phyloP scores from a whole-genome alignment of 148 eudicot species.

The Rhododendron kiyosumense region DNA sequence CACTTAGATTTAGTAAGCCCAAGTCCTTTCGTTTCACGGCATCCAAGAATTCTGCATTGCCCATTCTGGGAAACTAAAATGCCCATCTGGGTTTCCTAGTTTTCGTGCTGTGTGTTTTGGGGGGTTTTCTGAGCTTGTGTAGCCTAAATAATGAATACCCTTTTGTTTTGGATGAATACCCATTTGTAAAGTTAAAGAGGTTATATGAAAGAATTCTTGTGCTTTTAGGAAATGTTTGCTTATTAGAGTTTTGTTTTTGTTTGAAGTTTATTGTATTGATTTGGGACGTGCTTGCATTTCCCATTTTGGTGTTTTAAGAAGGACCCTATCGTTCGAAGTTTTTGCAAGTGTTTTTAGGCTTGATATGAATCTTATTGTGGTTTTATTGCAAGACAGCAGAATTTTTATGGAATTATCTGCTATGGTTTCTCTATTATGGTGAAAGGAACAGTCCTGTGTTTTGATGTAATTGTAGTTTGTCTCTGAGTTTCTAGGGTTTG shows the following conservation, averaged over 20 bases:
- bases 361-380: neutral
- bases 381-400: neutral
- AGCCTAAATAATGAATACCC: neutral
- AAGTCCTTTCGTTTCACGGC: too few species aligned
- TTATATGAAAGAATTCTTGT: neutral
- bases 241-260: neutral
- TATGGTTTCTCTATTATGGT: neutral
- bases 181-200: neutral
- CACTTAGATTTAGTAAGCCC: too few species aligned
- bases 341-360: neutral
- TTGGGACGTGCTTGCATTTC: neutral
- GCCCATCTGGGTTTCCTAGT: neutral
- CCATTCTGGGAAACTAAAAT: neutral
- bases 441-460: neutral
- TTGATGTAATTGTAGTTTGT: neutral
- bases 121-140: neutral
- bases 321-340: neutral
- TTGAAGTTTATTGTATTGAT: neutral
- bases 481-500: neutral
- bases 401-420: neutral
- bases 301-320: neutral
- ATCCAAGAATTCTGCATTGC: too few species aligned
- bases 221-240: neutral
- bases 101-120: neutral
- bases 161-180: neutral